These are phyloP conservation scores for Tetratostichococcus sp. DNA, from an alignment of 139 green algal species.

Conservation along the genomic window DNA sequence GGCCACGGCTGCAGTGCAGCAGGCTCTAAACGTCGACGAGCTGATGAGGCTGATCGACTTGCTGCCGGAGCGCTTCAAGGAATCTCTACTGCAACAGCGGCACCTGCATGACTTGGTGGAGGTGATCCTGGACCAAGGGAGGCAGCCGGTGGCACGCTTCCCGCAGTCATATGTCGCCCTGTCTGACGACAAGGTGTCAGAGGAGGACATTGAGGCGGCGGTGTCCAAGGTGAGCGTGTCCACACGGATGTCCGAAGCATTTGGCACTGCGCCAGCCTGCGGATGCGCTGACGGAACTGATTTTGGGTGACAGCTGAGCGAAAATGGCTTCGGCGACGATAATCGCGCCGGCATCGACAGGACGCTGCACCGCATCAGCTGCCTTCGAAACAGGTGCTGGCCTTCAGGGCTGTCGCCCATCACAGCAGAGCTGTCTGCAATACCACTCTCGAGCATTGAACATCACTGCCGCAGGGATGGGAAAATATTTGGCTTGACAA, in stretches of 20 bases:
- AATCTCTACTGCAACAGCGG: neutral
- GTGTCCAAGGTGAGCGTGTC: constrained; percentile 38
- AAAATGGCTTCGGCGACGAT: constrained; percentile 83
- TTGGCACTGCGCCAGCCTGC: too few species aligned
- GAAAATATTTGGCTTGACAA: constrained; percentile 71
- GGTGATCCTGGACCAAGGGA: constrained; percentile 83
- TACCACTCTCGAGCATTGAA: too few species aligned
- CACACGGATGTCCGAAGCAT: too few species aligned
- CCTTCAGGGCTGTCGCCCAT: too few species aligned
- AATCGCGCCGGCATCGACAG: constrained; percentile 90
- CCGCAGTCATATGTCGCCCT: constrained; percentile 50
- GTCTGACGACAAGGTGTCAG: constrained; percentile 35
- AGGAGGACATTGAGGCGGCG: constrained; percentile 64
- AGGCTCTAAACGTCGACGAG: neutral
- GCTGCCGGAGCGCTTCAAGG: neutral
- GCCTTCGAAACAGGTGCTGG: constrained; percentile 66
- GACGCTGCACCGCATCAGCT: constrained; percentile 90
- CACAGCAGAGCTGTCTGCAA: too few species aligned
- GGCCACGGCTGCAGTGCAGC: neutral
- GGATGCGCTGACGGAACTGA: too few species aligned
- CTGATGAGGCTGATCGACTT: neutral
- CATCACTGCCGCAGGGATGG: constrained; percentile 10
- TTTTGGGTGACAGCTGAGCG: too few species aligned
- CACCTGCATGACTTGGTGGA: constrained; percentile 55
- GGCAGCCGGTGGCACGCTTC: constrained; percentile 73